Percentiles rank a stretch among this genome's conserved stretches.
phyloP scores from a whole-genome alignment of 805 yeast species.

The Candida khao-thaluensis region DNA sequence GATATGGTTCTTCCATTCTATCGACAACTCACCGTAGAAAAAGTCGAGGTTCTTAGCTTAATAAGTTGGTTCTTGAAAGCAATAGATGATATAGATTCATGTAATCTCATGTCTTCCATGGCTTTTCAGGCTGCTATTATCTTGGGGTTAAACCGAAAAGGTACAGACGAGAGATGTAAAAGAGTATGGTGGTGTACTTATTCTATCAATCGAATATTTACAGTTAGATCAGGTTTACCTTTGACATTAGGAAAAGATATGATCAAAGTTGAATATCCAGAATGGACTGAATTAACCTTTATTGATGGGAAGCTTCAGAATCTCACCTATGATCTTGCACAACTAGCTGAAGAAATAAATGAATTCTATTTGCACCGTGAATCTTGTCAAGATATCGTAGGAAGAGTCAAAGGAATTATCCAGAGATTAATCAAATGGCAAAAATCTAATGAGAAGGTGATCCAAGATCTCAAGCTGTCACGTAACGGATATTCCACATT shows the following conservation, averaged over 20 bases:
- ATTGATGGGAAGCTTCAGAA: neutral
- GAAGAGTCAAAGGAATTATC: neutral
- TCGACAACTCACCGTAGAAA: neutral
- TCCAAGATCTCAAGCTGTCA: neutral
- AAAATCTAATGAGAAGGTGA: neutral
- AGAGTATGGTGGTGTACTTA: slow-evolving; percentile 2
- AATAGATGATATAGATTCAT: neutral
- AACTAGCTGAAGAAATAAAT: neutral
- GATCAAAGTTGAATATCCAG: neutral
- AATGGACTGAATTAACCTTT: neutral
- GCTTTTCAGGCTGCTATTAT: neutral
- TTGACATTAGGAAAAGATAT: neutral
- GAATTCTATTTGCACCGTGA: neutral
- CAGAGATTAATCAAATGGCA: slow-evolving; percentile 2
- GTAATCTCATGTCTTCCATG: slow-evolving; percentile 1
- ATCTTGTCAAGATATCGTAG: neutral
- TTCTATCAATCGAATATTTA: slow-evolving; percentile 1
- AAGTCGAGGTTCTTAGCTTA: neutral
- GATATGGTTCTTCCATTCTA: neutral
- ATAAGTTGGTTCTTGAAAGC: slow-evolving; percentile 4
- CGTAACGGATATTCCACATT: neutral
- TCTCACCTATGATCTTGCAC: slow-evolving; percentile 1
- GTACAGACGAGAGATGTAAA: neutral
- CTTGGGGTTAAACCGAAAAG: neutral
- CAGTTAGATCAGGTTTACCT: slow-evolving; percentile 2